A percentile compares a stretch with the other conserved stretches of the same genome.
These are phyloP conservation scores for Wickerhamomyces chaumierensis DNA, from an alignment of 805 yeast genomes.

Conservation along the genomic window DNA sequence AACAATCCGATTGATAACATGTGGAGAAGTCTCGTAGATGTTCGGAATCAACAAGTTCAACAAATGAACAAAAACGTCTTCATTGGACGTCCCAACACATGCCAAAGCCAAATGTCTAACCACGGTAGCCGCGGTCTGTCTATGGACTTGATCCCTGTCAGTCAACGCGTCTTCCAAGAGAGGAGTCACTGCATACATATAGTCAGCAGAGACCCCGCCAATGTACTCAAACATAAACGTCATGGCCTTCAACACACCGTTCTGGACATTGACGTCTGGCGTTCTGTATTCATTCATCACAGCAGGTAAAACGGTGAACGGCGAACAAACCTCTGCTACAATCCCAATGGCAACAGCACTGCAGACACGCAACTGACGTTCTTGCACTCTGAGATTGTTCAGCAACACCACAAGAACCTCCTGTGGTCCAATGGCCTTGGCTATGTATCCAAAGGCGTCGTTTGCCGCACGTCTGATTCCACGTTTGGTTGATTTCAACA, in stretches of 20 bases:
- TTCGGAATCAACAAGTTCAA: conserved; percentile 81
- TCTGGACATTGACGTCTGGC: conserved; percentile 88
- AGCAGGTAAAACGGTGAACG: conserved; percentile 89
- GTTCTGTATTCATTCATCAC: conserved; percentile 90
- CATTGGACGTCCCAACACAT: conserved; percentile 63
- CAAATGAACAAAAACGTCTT: conserved; percentile 75
- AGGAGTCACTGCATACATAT: conserved; percentile 70
- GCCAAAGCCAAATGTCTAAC: conserved; percentile 74
- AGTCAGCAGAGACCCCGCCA: conserved; percentile 70
- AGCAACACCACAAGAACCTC: conserved; percentile 80
- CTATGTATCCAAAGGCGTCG: conserved; percentile 81
- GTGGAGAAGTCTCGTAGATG: conserved; percentile 90
- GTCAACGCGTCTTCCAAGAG: conserved; percentile 81
- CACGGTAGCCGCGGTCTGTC: conserved; percentile 91
- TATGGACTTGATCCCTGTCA: conserved; percentile 82
- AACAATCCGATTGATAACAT: conserved; percentile 71
- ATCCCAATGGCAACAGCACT: conserved; percentile 97
- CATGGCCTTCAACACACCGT: conserved; percentile 86
- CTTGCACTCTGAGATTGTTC: conserved; percentile 82
- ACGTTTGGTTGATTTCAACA: conserved; percentile 72
- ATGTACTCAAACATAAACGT: conserved; percentile 88
- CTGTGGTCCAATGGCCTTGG: conserved; percentile 90
- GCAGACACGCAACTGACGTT: conserved; percentile 91
- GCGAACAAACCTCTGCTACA: conserved; percentile 87
- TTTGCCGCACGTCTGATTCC: conserved; percentile 78